Base-by-base conservation (phyloP, 2,329 filamentous ascomycete species). In the Bipolaris sorokiniana region DNA sequence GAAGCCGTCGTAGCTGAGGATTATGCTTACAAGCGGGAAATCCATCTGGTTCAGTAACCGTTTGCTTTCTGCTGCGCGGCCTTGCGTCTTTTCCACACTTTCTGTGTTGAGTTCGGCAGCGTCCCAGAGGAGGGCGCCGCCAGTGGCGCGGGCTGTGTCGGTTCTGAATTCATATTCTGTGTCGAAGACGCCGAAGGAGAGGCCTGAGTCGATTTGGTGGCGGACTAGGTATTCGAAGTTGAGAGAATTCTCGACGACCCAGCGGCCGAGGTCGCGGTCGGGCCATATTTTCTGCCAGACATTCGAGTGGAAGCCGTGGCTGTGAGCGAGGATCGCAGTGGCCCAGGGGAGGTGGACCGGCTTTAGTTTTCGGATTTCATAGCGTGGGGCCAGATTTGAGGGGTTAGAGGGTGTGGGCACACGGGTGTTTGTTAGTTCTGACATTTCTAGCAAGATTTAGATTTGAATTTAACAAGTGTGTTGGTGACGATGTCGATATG, bases 101-200 rank as follows among this genome's bases (percentile, higher is more conserved):
- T 31, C 23, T 6, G 45, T 31, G 3, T n/a, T 22, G 0, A 58
- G 52, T 41, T 70, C 65, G 3, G 28, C 51, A 2, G 44, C 51
- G 55, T 72, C 64, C 67, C 70, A 75, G 60, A 67, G 69, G 1
- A 71, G 52, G 23, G 63, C 66, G 3, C 72, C 73, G 11, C 59
- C 68, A 1, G 55, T 54, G 13, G 67, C 58, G 18, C 57, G 63
- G 28, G 71, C 75, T 22, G 74, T 66, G 5, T 68, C 55, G 2
- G 64, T 65, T 50, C 73, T 76, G 72, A 69, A 79, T 18, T 61
- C 34, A 59, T 77, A 78, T 38, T 77, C 63, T 7, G 68, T 75
- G 61, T 79, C 76, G 64, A 77, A 77, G 33, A 79, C 74, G 50
- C 76, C 76, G 58, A 70, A 77, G 37, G 70, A 74, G 3, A 75